A percentile compares a stretch with the other conserved stretches of the same genome.
phyloP scores from a whole-genome alignment of 345 rosid genomes.

The Moricandia arvensis region DNA sequence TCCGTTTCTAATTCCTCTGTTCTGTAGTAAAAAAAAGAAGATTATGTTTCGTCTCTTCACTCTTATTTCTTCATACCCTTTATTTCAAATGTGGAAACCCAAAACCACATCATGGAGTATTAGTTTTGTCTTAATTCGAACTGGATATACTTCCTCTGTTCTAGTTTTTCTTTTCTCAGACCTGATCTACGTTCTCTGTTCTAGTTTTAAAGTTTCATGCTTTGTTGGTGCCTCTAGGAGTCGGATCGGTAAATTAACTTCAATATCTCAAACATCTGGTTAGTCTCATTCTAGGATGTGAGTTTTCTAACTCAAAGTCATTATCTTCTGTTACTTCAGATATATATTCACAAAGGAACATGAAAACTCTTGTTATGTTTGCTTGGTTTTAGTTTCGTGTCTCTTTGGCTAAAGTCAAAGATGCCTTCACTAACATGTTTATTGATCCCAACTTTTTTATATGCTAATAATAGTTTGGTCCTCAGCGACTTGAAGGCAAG shows the following conservation, averaged over 20 bases:
- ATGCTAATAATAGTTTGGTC: slow-evolving; percentile 7
- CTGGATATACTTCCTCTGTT: no score
- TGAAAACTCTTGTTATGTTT: background rate
- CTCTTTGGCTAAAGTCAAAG: background rate
- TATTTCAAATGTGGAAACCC: no score
- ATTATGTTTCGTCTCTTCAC: background rate
- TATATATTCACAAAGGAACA: background rate
- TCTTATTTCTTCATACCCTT: background rate
- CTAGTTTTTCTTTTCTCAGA: no score
- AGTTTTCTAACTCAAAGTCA: background rate
- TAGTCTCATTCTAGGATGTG: no score
- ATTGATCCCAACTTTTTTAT: background rate
- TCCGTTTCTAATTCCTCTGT: slow-evolving; percentile 12
- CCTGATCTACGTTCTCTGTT: slow-evolving; percentile 2
- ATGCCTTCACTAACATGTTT: background rate
- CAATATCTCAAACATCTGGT: no score
- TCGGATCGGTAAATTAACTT: no score
- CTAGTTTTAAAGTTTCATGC: background rate
- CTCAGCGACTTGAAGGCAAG: background rate
- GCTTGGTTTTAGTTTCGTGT: background rate
- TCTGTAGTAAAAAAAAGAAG: background rate
- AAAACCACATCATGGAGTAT: no score
- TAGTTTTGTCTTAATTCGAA: no score
- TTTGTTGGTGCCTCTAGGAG: background rate
- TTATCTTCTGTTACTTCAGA: background rate